phyloP scores from a whole-genome alignment of 2,329 filamentous ascomycete species.

The Colletotrichum horii region DNA sequence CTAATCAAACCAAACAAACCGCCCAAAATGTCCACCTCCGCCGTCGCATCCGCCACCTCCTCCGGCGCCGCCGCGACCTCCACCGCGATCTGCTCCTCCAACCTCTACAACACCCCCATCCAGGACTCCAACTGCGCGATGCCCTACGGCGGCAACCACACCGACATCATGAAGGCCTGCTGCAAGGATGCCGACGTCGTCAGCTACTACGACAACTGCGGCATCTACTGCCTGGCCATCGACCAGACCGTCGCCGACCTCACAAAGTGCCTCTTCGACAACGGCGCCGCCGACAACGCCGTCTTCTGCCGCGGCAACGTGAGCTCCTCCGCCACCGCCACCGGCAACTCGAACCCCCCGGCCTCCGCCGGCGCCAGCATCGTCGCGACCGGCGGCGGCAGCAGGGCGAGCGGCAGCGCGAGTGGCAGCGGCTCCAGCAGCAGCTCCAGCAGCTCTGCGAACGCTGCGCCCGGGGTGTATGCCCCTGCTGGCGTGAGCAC shows the following conservation, averaged over 20 bases:
- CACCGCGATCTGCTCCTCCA: constrained; percentile 14
- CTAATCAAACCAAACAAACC: background rate
- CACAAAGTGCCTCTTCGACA: constrained; percentile 39
- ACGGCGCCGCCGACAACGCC: constrained; percentile 38
- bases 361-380: constrained; percentile 36
- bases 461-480: background rate
- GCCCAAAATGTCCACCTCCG: constrained; percentile 1
- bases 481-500: constrained; percentile 29
- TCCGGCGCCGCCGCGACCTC: background rate
- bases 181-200: constrained; percentile 48
- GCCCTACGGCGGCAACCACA: constrained; percentile 41
- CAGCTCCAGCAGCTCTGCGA: background rate
- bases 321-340: constrained; percentile 43
- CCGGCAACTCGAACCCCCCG: constrained; percentile 29
- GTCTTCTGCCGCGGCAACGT: constrained; percentile 50
- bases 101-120: constrained; percentile 47
- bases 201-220: constrained; percentile 52
- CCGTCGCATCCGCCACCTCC: background rate
- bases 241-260: constrained; percentile 34
- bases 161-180: constrained; percentile 48
- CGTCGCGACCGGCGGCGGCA: constrained; percentile 27
- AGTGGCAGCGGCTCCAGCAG: constrained; percentile 12
- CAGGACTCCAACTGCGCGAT: constrained; percentile 51
- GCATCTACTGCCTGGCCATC: constrained; percentile 51
- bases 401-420: background rate